Conservation (phyloP, 2,329 filamentous ascomycete species). For the Fusarium sambucinum region DNA sequence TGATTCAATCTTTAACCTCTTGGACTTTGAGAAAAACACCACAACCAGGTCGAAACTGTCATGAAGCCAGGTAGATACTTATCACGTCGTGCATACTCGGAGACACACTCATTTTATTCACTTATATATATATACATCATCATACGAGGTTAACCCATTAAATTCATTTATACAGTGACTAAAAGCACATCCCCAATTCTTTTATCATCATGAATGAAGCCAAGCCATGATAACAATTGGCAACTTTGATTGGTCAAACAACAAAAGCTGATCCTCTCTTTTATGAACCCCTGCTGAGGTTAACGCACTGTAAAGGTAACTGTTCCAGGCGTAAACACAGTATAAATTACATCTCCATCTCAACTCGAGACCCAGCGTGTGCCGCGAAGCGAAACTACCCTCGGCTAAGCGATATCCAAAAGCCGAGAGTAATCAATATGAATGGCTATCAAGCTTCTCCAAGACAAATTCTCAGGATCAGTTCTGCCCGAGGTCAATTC, state of each 20-base stretch:
- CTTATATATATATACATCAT: too few relatives aligned
- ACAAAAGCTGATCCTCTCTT: constrained; percentile 8
- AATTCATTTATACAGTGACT: too few relatives aligned
- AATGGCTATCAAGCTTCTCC: constrained; percentile 33
- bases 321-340: constrained; percentile 3
- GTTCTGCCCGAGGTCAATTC: constrained; percentile 24
- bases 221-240: constrained; percentile 10
- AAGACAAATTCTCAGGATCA: constrained; percentile 25
- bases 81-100: background rate
- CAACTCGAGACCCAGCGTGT: constrained; percentile 7
- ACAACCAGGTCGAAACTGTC: background rate
- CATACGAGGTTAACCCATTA: too few relatives aligned
- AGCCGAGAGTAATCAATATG: constrained; percentile 48
- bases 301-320: background rate
- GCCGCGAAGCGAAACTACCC: too few relatives aligned
- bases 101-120: background rate
- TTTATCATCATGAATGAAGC: constrained; percentile 7
- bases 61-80: background rate
- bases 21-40: background rate
- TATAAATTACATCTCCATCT: constrained; percentile 1
- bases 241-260: constrained; percentile 22
- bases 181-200: background rate
- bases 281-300: constrained; percentile 14
- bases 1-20: background rate
- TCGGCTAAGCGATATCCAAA: background rate